phyloP scores from a whole-genome alignment of 108 stramenopile genomes.

The Nannochloropsis salina region DNA sequence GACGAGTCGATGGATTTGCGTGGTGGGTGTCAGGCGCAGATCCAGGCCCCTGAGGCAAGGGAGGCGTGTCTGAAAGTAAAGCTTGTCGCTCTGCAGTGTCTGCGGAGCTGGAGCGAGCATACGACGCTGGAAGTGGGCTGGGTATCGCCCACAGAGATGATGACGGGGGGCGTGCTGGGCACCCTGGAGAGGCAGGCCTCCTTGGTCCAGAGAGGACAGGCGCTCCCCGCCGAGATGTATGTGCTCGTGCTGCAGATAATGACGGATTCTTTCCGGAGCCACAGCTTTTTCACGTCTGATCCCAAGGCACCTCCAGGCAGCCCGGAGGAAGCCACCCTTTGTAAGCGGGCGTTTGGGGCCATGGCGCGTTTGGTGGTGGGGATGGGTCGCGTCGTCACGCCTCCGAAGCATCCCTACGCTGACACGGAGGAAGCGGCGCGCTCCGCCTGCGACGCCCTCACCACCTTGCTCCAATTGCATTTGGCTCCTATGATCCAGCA shows the following conservation, averaged over 20 bases:
- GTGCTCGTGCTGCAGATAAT: not conserved
- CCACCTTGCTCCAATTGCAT: constrained; percentile 1
- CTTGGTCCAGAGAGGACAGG: not conserved
- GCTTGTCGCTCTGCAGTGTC: not conserved
- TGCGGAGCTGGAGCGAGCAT: constrained; percentile 12
- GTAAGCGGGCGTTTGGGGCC: not conserved
- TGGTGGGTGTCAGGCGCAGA: not conserved
- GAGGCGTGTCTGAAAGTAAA: not conserved
- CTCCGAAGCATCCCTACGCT: not conserved
- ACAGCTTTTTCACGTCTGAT: not conserved
- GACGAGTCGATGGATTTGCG: not conserved
- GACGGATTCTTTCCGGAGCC: not conserved
- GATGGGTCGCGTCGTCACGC: not conserved
- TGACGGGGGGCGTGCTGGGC: not conserved
- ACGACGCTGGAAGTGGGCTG: not conserved
- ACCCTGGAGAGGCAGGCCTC: not conserved
- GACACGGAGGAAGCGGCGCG: constrained; percentile 13
- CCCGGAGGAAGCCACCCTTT: not conserved
- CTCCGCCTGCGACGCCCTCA: not conserved
- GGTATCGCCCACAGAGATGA: not conserved
- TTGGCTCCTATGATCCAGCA: not conserved
- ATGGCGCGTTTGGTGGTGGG: not conserved
- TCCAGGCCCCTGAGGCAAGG: not conserved
- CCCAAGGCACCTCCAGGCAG: not conserved
- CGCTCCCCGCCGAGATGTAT: not conserved